phyloP scores from a whole-genome alignment of 2,329 filamentous ascomycete species.

The Coniella lustricola region DNA sequence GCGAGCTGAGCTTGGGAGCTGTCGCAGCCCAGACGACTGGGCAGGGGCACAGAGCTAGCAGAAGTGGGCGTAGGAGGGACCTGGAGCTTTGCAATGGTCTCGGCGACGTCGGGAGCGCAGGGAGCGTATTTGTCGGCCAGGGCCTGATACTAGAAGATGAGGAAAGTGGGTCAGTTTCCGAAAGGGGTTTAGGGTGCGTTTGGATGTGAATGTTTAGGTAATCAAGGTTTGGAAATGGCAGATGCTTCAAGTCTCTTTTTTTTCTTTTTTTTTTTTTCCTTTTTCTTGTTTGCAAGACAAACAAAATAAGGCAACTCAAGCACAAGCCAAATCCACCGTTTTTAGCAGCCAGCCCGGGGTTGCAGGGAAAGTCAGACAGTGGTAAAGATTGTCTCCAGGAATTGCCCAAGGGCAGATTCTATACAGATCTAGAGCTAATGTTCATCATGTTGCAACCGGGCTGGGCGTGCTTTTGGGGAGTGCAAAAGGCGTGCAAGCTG shows the following conservation, averaged over 20 bases:
- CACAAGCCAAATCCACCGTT: too few relatives aligned
- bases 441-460: slow-evolving; percentile 34
- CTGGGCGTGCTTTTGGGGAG: not conserved
- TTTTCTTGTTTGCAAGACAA: too few relatives aligned
- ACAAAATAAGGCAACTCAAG: too few relatives aligned
- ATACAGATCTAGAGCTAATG: slow-evolving; percentile 23
- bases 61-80: slow-evolving; percentile 49
- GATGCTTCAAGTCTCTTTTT: too few relatives aligned
- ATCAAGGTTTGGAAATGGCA: not conserved
- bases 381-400: slow-evolving; percentile 17
- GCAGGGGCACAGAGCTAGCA: slow-evolving; percentile 46
- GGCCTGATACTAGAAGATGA: slow-evolving; percentile 49
- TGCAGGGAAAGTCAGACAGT: slow-evolving; percentile 12
- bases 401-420: slow-evolving; percentile 3
- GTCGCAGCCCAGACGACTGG: slow-evolving; percentile 38
- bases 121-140: slow-evolving; percentile 63
- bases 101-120: slow-evolving; percentile 57
- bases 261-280: not conserved
- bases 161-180: slow-evolving; percentile 6
- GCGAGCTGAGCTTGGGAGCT: slow-evolving; percentile 51
- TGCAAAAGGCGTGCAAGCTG: not conserved
- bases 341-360: not conserved
- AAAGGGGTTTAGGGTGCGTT: not conserved
- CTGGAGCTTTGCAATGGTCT: slow-evolving; percentile 60
- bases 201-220: not conserved